These are phyloP conservation scores for Triangularia setosa DNA, from an alignment of 2,329 filamentous ascomycete genomes.

Conservation along the genomic window DNA sequence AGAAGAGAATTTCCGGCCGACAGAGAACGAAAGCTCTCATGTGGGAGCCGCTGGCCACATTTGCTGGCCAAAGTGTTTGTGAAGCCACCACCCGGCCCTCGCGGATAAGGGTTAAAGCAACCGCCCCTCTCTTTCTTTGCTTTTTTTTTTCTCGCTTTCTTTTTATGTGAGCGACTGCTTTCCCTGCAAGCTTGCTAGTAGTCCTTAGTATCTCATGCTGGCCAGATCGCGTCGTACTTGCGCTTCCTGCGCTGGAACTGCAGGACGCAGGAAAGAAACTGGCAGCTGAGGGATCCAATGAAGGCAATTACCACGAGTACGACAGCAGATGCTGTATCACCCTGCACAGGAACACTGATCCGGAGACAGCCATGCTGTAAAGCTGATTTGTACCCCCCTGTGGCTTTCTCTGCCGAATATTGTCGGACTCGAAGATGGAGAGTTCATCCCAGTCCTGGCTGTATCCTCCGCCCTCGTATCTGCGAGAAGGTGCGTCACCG, in stretches of 20 bases:
- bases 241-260: neutral
- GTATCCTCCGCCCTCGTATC: neutral
- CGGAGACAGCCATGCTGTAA: constrained; percentile 9
- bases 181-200: neutral
- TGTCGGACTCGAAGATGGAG: neutral
- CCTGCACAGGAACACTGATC: constrained; percentile 5
- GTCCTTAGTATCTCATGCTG: neutral
- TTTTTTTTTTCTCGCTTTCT: neutral
- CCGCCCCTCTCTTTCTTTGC: neutral
- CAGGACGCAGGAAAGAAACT: neutral
- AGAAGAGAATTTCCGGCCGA: neutral
- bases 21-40: neutral
- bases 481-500: neutral
- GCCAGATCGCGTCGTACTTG: neutral
- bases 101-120: neutral
- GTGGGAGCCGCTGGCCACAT: neutral
- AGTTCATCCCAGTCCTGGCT: neutral
- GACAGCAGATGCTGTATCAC: constrained; percentile 8
- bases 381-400: neutral
- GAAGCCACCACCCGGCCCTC: neutral
- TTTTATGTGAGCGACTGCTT: neutral
- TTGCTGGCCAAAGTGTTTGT: neutral
- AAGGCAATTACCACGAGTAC: neutral
- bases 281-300: neutral
- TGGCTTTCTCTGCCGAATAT: neutral